Evolutionary conservation across 345 rosid genomes (phyloP).

Genomic region (Pugionium dolabratum): DNA sequence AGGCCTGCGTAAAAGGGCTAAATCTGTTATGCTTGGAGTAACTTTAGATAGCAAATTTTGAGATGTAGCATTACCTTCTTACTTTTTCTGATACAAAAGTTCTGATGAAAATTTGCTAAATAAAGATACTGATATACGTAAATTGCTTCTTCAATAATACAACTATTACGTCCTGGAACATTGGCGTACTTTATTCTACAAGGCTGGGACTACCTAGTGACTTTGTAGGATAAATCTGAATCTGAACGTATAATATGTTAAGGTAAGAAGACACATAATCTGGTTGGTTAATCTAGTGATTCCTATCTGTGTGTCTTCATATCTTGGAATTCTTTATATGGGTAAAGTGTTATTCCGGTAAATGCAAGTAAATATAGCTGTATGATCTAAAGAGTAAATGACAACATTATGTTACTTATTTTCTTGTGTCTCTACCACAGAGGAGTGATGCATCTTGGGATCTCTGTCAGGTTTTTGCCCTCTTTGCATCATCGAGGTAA

Average conservation of each 20-base stretch:
- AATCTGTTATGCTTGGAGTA: no score
- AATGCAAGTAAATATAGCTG: conserved; percentile 8
- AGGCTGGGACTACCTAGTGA: background rate
- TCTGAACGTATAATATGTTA: no score
- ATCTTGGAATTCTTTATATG: background rate
- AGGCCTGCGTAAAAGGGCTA: no score
- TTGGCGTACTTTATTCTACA: no score
- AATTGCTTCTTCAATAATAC: no score
- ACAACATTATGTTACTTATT: background rate
- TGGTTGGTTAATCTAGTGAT: conserved; percentile 2
- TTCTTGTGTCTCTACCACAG: conserved; percentile 21
- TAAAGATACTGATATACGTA: no score
- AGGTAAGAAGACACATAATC: background rate
- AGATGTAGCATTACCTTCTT: no score
- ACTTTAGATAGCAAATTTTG: no score
- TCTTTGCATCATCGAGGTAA: conserved; percentile 18
- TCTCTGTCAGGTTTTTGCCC: conserved; percentile 12
- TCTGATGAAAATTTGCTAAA: no score
- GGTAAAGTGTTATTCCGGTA: background rate
- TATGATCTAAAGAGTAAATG: background rate
- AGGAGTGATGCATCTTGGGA: conserved; percentile 30
- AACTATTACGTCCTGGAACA: no score
- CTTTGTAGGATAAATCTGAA: background rate
- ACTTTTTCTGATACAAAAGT: no score
- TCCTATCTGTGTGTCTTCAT: background rate